These are phyloP conservation scores for Neoboletus brunneissimus DNA, from an alignment of 768 basidiomycete species.

Conservation along the genomic window DNA sequence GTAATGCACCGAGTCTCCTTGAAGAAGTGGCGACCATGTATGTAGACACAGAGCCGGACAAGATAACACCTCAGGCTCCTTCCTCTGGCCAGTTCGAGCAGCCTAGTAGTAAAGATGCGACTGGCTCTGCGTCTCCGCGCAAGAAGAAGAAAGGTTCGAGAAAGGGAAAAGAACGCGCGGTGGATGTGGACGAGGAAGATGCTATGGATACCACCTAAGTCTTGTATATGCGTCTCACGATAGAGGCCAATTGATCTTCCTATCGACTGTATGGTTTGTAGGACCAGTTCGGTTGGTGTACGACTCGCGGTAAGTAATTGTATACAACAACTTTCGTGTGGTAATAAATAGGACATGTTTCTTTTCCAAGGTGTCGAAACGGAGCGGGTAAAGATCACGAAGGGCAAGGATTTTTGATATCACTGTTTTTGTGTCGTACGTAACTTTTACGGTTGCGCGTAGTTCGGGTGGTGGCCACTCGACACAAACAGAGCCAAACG, in stretches of 20 bases:
- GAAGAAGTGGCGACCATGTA: slow-evolving; percentile 23
- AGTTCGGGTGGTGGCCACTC: slow-evolving; percentile 14
- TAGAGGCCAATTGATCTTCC: background rate
- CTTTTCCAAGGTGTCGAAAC: too few species aligned
- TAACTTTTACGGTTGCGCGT: background rate
- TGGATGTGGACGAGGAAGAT: slow-evolving; percentile 17
- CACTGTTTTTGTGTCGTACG: background rate
- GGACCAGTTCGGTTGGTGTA: background rate
- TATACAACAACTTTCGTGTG: background rate
- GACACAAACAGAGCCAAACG: slow-evolving; percentile 27
- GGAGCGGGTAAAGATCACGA: too few species aligned
- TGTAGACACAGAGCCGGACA: slow-evolving; percentile 11
- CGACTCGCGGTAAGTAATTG: background rate
- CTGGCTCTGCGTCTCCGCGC: slow-evolving; percentile 1
- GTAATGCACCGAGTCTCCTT: slow-evolving; percentile 8
- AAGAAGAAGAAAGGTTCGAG: slow-evolving; percentile 16
- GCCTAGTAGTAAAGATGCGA: background rate
- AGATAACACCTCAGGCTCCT: background rate
- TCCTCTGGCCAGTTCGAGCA: slow-evolving; percentile 1
- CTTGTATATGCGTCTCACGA: background rate
- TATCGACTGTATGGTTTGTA: too few species aligned
- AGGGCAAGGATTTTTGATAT: too few species aligned
- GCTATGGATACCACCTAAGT: slow-evolving; percentile 19
- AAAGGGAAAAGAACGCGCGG: slow-evolving; percentile 29
- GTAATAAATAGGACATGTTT: background rate